Conservation (phyloP, 345 rosid species). For the Populus euphratica region DNA sequence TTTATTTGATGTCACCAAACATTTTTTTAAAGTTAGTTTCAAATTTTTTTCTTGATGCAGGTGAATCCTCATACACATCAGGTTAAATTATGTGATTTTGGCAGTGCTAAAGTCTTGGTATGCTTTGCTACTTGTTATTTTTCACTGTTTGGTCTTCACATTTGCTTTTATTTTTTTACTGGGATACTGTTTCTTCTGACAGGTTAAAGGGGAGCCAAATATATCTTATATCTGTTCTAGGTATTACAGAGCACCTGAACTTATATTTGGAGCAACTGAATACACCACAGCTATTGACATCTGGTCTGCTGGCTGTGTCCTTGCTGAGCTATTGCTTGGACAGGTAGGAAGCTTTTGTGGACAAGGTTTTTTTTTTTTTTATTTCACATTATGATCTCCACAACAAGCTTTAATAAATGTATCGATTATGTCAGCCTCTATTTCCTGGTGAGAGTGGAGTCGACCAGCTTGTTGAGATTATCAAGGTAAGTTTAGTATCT, state of each 20-base stretch:
- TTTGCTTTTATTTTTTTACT: neutral
- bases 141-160: neutral
- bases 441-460: conserved; percentile 98
- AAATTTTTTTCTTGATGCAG: conserved; percentile 32
- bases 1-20: neutral
- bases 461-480: conserved; percentile 96
- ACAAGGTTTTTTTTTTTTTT: conserved; percentile 2
- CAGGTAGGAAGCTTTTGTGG: conserved; percentile 43
- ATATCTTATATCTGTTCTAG: conserved; percentile 96
- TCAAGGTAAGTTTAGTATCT: conserved; percentile 55
- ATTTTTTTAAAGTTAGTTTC: neutral
- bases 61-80: conserved; percentile 98
- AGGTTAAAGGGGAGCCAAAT: conserved; percentile 99
- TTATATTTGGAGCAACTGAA: conserved; percentile 97
- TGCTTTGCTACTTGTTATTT: conserved; percentile 13
- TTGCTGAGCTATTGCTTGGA: conserved; percentile 90
- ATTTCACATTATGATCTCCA: neutral
- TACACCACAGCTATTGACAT: conserved; percentile 89
- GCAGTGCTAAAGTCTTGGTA: conserved; percentile 98
- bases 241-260: conserved; percentile 96
- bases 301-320: conserved; percentile 98
- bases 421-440: conserved; percentile 58
- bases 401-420: neutral
- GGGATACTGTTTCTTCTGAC: conserved; percentile 20
- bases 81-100: conserved; percentile 95